These are phyloP conservation scores for Solioccasus polychromus DNA, from an alignment of 768 basidiomycete genomes.

Conservation along the genomic window DNA sequence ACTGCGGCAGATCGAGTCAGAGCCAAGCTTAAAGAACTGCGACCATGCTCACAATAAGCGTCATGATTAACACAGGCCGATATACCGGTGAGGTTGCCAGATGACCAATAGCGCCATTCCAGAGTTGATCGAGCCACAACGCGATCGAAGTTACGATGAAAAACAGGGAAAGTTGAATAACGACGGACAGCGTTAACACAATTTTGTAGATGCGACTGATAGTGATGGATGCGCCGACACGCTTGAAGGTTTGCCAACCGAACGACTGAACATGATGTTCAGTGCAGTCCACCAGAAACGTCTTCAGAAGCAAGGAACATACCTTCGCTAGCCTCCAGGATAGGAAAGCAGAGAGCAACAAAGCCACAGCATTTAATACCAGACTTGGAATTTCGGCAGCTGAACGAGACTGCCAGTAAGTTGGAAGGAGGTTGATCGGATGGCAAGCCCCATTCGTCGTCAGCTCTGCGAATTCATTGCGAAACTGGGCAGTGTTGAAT, in stretches of 20 bases:
- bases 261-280: constrained; percentile 44
- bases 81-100: constrained; percentile 49
- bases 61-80: constrained; percentile 51
- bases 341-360: constrained; percentile 59
- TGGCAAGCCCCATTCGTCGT: constrained; percentile 66
- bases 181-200: constrained; percentile 66
- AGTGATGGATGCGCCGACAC: constrained; percentile 69
- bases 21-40: neutral
- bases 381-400: constrained; percentile 64
- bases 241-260: constrained; percentile 88
- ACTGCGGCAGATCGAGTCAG: constrained; percentile 32
- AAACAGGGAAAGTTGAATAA: constrained; percentile 74
- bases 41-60: constrained; percentile 55
- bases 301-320: neutral
- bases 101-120: constrained; percentile 60
- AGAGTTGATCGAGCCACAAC: constrained; percentile 76
- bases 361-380: constrained; percentile 56
- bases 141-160: constrained; percentile 69
- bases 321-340: constrained; percentile 79
- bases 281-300: neutral
- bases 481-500: constrained; percentile 55
- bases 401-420: constrained; percentile 62
- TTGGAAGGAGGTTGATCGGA: constrained; percentile 50
- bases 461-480: constrained; percentile 48
- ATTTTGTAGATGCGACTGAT: constrained; percentile 77